A percentile compares a stretch with the other conserved stretches of the same genome.
phyloP scores from a whole-genome alignment of 2,329 filamentous ascomycete genomes.

The Scorias spongiosa region DNA sequence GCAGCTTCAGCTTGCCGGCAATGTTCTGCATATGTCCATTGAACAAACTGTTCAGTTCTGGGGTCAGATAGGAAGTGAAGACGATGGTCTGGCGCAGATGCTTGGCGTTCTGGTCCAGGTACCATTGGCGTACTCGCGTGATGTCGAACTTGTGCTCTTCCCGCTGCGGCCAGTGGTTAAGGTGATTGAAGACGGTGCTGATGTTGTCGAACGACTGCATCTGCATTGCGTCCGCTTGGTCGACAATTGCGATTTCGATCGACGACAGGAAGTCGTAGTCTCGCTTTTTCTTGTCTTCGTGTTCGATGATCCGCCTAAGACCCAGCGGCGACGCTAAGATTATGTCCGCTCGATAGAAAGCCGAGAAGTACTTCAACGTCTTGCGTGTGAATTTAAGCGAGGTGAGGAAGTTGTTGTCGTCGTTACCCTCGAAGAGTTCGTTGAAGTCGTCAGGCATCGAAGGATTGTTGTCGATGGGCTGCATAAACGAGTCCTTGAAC shows the following conservation, averaged over 20 bases:
- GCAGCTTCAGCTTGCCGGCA: constrained; percentile 62
- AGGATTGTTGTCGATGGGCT: constrained; percentile 52
- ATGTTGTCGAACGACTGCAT: constrained; percentile 99
- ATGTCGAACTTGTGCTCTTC: constrained; percentile 80
- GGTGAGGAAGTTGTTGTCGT: constrained; percentile 91
- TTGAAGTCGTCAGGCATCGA: constrained; percentile 75
- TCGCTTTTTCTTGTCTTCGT: constrained; percentile 51
- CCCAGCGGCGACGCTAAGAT: constrained; percentile 84
- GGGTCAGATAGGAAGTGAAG: constrained; percentile 68
- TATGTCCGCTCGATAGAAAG: constrained; percentile 94
- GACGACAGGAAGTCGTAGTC: constrained; percentile 90
- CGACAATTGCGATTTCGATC: constrained; percentile 77
- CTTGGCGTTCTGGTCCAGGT: constrained; percentile 72
- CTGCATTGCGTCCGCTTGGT: constrained; percentile 81
- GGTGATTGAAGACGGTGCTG: constrained; percentile 76
- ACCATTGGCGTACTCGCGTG: constrained; percentile 77
- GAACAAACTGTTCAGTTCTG: constrained; percentile 70
- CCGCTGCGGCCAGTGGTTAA: constrained; percentile 81
- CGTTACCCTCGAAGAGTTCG: constrained; percentile 83
- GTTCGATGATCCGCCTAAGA: constrained; percentile 77
- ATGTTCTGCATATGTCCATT: constrained; percentile 65
- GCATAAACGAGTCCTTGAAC: constrained; percentile 70
- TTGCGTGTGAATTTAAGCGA: constrained; percentile 97
- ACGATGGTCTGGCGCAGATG: constrained; percentile 76
- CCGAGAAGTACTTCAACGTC: constrained; percentile 83